These are phyloP conservation scores for Madurella mycetomatis DNA, from an alignment of 2,329 filamentous ascomycete genomes.

Conservation along the genomic window DNA sequence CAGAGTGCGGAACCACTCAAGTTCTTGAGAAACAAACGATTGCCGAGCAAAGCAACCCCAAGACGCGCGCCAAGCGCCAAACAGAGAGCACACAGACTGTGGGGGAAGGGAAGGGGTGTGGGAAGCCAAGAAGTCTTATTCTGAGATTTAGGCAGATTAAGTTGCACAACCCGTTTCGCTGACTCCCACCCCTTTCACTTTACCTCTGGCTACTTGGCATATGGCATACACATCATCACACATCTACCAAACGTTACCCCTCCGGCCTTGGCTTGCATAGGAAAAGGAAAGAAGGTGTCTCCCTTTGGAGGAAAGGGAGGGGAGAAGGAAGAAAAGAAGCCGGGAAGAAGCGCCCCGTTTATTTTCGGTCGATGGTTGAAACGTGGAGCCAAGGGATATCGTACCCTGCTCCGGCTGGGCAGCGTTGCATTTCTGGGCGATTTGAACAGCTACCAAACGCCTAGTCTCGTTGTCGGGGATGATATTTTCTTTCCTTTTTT, in stretches of 20 bases:
- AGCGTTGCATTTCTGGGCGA: too few species aligned
- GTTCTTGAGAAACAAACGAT: neutral
- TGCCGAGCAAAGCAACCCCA: neutral
- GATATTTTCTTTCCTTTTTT: too few species aligned
- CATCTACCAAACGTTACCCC: neutral
- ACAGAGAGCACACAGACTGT: neutral
- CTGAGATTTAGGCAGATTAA: constrained; percentile 2
- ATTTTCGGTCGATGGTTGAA: too few species aligned
- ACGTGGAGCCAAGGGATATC: too few species aligned
- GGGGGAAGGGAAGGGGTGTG: too few species aligned
- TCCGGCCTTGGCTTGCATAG: neutral
- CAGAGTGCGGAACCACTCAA: neutral
- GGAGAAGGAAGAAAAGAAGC: neutral
- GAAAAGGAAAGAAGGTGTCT: neutral
- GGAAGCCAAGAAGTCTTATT: neutral
- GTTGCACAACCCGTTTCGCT: neutral
- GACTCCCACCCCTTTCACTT: neutral
- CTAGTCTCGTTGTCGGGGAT: too few species aligned
- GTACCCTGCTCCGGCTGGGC: too few species aligned
- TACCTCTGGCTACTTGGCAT: neutral
- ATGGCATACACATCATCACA: neutral
- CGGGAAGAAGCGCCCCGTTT: neutral
- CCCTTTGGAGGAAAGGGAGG: too few species aligned
- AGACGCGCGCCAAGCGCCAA: neutral
- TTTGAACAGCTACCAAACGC: too few species aligned